Percentiles rank a stretch among this genome's conserved stretches.
Conservation (phyloP, 2,329 filamentous ascomycete species). For the Alternaria triticimaculans region DNA sequence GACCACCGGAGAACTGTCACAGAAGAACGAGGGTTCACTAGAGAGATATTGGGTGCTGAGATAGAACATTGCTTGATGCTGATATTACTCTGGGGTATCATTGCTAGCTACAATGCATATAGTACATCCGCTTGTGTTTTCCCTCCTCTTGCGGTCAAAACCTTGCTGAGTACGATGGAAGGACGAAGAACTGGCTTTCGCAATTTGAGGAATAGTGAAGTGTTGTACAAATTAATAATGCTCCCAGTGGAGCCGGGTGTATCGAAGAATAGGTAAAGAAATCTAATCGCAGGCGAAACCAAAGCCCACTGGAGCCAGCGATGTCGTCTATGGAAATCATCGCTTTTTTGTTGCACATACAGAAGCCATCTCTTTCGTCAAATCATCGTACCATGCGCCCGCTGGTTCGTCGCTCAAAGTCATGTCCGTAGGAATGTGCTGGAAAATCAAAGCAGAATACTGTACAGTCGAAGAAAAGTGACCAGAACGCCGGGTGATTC, state of each 20-base stretch:
- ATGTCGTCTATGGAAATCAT: constrained; percentile 8
- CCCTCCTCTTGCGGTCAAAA: not conserved
- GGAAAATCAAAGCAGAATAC: constrained; percentile 3
- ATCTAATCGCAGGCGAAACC: constrained; percentile 8
- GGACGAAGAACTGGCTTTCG: not conserved
- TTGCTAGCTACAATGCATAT: not conserved
- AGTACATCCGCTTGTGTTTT: not conserved
- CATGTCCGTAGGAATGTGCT: not conserved
- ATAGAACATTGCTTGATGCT: not conserved
- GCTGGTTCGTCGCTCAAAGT: constrained; percentile 15
- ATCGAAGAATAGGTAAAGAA: constrained; percentile 1
- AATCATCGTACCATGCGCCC: constrained; percentile 16
- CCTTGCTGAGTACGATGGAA: not conserved
- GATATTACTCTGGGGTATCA: not conserved
- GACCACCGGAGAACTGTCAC: not conserved
- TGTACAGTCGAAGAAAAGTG: constrained; percentile 9
- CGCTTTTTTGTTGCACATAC: constrained; percentile 18
- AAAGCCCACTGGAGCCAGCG: not conserved
- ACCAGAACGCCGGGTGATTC: constrained; percentile 1
- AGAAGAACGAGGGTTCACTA: not conserved
- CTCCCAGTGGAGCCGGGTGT: constrained; percentile 6
- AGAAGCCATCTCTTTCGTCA: constrained; percentile 19
- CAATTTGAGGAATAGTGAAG: not conserved
- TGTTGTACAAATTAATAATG: constrained; percentile 16
- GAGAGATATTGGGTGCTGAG: not conserved